Conservation (phyloP, 139 green algal genomes). For the Pleodorina starrii region DNA sequence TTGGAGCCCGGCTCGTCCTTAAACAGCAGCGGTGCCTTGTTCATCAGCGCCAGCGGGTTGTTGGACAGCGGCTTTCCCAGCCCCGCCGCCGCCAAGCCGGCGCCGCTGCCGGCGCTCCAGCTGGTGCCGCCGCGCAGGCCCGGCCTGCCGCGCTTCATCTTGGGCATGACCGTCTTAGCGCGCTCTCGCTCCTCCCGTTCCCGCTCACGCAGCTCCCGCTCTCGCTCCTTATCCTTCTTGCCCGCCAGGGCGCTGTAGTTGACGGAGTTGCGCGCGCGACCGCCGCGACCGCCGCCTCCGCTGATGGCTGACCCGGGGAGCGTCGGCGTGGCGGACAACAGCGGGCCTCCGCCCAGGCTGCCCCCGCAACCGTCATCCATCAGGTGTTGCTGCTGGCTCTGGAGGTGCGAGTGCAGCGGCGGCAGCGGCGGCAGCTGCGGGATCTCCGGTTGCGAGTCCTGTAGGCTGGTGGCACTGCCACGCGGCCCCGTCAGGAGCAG, state of each 20-base stretch:
- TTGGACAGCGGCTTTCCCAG: neutral
- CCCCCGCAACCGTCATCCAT: too few species aligned
- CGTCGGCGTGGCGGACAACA: neutral
- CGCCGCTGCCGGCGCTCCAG: constrained; percentile 3
- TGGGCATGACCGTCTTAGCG: neutral
- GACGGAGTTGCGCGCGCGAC: constrained; percentile 32
- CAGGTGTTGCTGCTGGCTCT: too few species aligned
- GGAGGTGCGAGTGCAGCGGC: too few species aligned
- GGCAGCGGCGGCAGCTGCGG: neutral
- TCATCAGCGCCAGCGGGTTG: neutral
- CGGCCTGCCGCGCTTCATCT: constrained; percentile 25
- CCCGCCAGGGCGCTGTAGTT: constrained; percentile 61
- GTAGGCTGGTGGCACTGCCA: too few species aligned
- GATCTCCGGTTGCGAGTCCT: constrained; percentile 8
- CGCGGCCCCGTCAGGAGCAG: too few species aligned
- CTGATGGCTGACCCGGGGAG: neutral
- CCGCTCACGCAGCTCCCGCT: constrained; percentile 12
- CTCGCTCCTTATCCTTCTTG: constrained; percentile 47
- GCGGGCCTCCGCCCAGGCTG: too few species aligned
- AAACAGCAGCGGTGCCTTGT: constrained; percentile 33
- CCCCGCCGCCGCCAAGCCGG: neutral
- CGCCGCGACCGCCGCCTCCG: neutral
- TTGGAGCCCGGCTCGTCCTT: constrained; percentile 31
- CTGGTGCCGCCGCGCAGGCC: constrained; percentile 4
- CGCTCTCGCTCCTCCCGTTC: constrained; percentile 23